Evolutionary conservation across 1,284 basidiomycete genomes (phyloP).

Genomic region (Exobasidium cylindrosporum): DNA sequence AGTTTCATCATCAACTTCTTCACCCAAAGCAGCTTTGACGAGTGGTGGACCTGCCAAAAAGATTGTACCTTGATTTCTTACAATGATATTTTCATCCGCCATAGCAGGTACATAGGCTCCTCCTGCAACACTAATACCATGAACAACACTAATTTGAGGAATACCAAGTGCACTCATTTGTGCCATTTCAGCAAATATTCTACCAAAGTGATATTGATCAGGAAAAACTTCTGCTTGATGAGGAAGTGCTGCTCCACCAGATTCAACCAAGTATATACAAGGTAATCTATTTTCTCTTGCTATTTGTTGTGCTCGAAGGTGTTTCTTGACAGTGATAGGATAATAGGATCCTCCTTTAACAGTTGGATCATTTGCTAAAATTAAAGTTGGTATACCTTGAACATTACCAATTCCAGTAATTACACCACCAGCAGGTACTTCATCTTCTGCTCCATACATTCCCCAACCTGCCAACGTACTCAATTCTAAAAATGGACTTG

Average conservation of each 20-base stretch:
- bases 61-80: slow-evolving; percentile 85
- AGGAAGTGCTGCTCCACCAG: slow-evolving; percentile 86
- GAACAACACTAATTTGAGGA: slow-evolving; percentile 86
- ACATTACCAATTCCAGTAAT: slow-evolving; percentile 84
- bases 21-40: slow-evolving; percentile 91
- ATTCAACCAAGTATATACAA: slow-evolving; percentile 90
- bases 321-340: slow-evolving; percentile 92
- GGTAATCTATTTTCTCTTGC: slow-evolving; percentile 84
- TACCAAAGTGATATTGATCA: slow-evolving; percentile 87
- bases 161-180: slow-evolving; percentile 86
- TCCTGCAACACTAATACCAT: slow-evolving; percentile 85
- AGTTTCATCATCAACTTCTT: slow-evolving; percentile 83
- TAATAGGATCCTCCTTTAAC: slow-evolving; percentile 59
- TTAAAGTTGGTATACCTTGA: slow-evolving; percentile 76
- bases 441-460: slow-evolving; percentile 70
- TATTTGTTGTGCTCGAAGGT: slow-evolving; percentile 87
- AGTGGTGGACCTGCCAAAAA: slow-evolving; percentile 94
- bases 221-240: slow-evolving; percentile 88
- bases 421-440: slow-evolving; percentile 81
- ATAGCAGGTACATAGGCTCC: slow-evolving; percentile 93
- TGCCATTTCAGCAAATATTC: slow-evolving; percentile 97
- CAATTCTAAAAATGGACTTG: slow-evolving; percentile 85
- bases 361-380: slow-evolving; percentile 82
- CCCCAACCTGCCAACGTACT: slow-evolving; percentile 81
- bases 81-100: slow-evolving; percentile 87